Percentiles rank a stretch among this genome's conserved stretches.
Conservation (phyloP, 495 filamentous ascomycete species). For the Lasiosphaeria ovina region DNA sequence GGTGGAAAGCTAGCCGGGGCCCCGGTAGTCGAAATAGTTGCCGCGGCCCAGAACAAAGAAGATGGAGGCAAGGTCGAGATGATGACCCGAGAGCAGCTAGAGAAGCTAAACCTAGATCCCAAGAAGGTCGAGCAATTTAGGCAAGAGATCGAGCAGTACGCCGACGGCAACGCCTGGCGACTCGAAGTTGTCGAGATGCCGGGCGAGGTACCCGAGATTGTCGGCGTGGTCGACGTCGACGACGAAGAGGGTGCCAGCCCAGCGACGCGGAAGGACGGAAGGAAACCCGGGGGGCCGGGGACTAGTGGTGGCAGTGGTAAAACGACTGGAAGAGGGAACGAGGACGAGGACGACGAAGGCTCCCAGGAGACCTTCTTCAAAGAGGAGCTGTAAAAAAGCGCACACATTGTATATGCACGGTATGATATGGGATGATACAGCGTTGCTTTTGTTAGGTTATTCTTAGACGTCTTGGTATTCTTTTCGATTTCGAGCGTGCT, state of each 20-base stretch:
- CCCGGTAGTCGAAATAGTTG: conserved; percentile 16
- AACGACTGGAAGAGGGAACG: conserved; percentile 7
- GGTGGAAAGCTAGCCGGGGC: conserved; percentile 31
- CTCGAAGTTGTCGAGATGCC: conserved; percentile 49
- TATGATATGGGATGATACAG: conserved; percentile 1
- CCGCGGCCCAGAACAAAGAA: conserved; percentile 31
- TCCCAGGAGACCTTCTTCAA: conserved; percentile 48
- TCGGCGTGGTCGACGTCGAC: conserved; percentile 44
- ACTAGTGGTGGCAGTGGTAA: conserved; percentile 2
- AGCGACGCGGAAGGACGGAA: conserved; percentile 1
- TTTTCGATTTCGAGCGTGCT: no score
- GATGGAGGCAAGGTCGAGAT: conserved; percentile 56
- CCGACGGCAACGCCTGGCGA: conserved; percentile 44
- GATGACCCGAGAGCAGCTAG: conserved; percentile 60
- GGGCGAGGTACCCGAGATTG: conserved; percentile 55
- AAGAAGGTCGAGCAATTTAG: conserved; percentile 53
- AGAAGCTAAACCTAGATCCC: conserved; percentile 66
- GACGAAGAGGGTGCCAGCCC: conserved; percentile 41
- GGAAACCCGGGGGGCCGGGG: background rate
- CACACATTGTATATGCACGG: background rate
- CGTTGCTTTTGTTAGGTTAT: background rate
- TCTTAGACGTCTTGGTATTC: background rate
- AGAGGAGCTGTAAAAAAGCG: conserved; percentile 40
- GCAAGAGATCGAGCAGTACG: conserved; percentile 61
- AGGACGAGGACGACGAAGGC: conserved; percentile 30